A percentile compares a stretch with the other conserved stretches of the same genome.
These are phyloP conservation scores for Pseudonitzschia multiseries DNA, from an alignment of 108 stramenopile species.

Conservation along the genomic window DNA sequence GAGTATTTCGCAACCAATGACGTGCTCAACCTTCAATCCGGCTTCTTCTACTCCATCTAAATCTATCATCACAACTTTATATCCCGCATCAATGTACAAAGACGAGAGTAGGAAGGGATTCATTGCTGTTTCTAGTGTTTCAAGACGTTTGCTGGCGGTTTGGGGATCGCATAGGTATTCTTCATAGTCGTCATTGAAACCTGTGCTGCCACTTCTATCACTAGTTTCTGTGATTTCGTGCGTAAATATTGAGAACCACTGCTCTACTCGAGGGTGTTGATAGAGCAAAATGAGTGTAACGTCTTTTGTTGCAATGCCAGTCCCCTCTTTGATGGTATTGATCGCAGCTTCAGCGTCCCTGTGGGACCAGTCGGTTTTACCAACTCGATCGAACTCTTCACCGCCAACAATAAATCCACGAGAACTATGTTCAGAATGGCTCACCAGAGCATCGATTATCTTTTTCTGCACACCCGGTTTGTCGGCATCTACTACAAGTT, in stretches of 20 bases:
- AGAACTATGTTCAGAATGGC: neutral
- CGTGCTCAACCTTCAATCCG: slow-evolving; percentile 19
- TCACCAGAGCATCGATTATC: slow-evolving; percentile 10
- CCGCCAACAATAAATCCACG: slow-evolving; percentile 31
- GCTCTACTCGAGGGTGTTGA: slow-evolving; percentile 27
- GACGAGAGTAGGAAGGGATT: slow-evolving; percentile 26
- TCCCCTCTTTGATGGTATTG: neutral
- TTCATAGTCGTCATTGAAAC: slow-evolving; percentile 9
- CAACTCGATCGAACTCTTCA: slow-evolving; percentile 23
- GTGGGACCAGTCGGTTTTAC: slow-evolving; percentile 8
- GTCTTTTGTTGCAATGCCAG: slow-evolving; percentile 8
- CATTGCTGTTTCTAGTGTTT: slow-evolving; percentile 24
- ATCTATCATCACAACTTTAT: slow-evolving; percentile 24
- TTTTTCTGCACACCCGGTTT: slow-evolving; percentile 17
- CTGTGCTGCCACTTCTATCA: neutral
- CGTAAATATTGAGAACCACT: slow-evolving; percentile 29
- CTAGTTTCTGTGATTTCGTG: neutral
- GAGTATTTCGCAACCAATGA: slow-evolving; percentile 26
- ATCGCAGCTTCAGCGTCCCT: slow-evolving; percentile 20
- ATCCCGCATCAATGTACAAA: slow-evolving; percentile 18
- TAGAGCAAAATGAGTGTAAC: slow-evolving; percentile 31
- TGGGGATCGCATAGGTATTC: slow-evolving; percentile 8
- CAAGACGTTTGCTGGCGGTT: neutral
- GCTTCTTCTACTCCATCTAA: slow-evolving; percentile 1
- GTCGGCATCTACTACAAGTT: slow-evolving; percentile 15